A percentile compares a stretch with the other conserved stretches of the same genome.
Conservation (phyloP, 306 rosid species). For the Chamaecrista fasciculata region DNA sequence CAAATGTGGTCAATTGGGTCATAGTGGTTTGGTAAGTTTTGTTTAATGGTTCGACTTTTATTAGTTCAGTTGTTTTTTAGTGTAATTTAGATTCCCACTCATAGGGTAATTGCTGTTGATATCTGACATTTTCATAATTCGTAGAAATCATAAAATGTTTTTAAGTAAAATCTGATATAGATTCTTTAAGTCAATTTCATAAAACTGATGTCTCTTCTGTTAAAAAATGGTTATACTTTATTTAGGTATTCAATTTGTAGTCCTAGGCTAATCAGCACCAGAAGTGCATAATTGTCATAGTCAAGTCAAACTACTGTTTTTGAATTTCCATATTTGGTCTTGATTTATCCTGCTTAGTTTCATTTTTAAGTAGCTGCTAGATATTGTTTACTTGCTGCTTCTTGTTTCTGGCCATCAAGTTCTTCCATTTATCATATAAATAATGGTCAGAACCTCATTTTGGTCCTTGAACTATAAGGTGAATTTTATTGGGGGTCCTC, state of each 20-base stretch:
- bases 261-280: not conserved
- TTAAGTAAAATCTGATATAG: not conserved
- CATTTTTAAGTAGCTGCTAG: not conserved
- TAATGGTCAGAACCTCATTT: not conserved
- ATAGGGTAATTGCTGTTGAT: not conserved
- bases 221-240: not conserved
- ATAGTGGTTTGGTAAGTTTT: slow-evolving; percentile 86
- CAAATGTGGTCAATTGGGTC: slow-evolving; percentile 83
- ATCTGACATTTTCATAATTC: not conserved
- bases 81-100: not conserved
- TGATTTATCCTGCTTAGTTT: not conserved
- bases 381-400: not conserved
- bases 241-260: not conserved
- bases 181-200: not conserved
- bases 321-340: not conserved
- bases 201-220: not conserved
- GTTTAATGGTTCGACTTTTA: not conserved
- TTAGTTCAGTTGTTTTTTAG: not conserved
- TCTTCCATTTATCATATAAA: not conserved
- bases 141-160: not conserved
- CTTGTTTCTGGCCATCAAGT: not conserved
- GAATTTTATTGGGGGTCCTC: too few species aligned
- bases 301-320: not conserved
- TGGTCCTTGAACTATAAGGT: too few species aligned
- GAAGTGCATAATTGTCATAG: not conserved